phyloP scores from a whole-genome alignment of 208 protist species.

The Acanthamoeba pearcei region DNA sequence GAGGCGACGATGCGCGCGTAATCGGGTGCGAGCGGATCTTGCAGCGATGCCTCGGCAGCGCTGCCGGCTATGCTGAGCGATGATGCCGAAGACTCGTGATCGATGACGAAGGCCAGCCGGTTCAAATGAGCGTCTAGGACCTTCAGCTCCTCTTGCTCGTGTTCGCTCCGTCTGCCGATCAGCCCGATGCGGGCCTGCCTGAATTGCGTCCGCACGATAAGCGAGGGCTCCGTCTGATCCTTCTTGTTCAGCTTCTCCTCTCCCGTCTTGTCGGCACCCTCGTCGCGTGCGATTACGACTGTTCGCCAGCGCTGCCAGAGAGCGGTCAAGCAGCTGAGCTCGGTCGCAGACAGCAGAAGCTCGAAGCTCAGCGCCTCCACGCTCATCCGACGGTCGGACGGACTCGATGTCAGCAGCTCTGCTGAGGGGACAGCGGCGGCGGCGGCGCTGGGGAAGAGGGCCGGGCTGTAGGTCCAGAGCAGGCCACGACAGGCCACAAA shows the following conservation, averaged over 20 bases:
- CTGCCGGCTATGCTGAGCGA: slow-evolving; percentile 23
- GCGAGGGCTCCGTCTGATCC: background rate
- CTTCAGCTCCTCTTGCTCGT: background rate
- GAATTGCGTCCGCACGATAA: background rate
- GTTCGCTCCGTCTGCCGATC: background rate
- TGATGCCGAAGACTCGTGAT: background rate
- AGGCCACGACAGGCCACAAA: slow-evolving; percentile 28
- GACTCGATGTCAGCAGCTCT: background rate
- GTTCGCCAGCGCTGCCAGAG: slow-evolving; percentile 20
- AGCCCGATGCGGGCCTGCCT: background rate
- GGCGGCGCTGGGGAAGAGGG: background rate
- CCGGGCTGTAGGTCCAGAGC: slow-evolving; percentile 25
- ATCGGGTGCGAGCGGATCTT: background rate
- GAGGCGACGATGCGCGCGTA: background rate
- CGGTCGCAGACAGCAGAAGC: background rate
- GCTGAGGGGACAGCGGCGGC: no score
- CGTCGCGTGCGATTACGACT: background rate
- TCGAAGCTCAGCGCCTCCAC: background rate
- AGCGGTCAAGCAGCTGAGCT: background rate
- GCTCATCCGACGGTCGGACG: background rate
- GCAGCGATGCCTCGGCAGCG: background rate
- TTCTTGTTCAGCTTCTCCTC: background rate
- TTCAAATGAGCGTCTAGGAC: background rate
- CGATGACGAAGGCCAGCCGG: background rate
- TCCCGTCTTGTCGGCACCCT: background rate